Percentiles rank a stretch among this genome's conserved stretches.
Evolutionary conservation across 306 rosid species (phyloP).

Genomic region (Gynostemma pentaphyllum): DNA sequence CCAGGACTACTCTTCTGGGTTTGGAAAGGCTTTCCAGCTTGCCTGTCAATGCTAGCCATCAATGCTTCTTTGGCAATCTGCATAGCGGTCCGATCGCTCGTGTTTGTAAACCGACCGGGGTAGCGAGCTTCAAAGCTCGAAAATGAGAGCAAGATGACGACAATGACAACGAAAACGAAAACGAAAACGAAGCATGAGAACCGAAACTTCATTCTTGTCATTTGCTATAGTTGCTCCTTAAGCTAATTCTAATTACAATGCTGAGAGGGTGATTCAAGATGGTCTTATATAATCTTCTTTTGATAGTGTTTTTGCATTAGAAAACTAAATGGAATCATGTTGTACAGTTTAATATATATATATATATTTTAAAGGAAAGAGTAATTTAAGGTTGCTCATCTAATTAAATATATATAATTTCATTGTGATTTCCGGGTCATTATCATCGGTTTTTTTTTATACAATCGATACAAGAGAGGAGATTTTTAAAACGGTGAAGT

Average conservation of each 20-base stretch:
- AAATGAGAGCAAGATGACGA: not conserved
- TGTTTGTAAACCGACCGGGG: not conserved
- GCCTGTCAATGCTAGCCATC: slow-evolving; percentile 13
- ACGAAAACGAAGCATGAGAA: not conserved
- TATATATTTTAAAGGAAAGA: no score
- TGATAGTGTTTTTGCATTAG: not conserved
- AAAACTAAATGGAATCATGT: not conserved
- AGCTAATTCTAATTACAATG: not conserved
- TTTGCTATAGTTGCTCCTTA: not conserved
- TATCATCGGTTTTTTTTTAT: no score
- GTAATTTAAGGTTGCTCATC: not conserved
- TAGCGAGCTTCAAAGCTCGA: slow-evolving; percentile 11
- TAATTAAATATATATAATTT: no score
- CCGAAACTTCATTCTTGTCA: not conserved
- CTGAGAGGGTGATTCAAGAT: not conserved
- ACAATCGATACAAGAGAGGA: no score
- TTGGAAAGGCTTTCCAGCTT: not conserved
- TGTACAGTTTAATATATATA: not conserved
- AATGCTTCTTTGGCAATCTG: slow-evolving; percentile 18
- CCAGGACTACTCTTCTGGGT: slow-evolving; percentile 24
- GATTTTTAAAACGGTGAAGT: no score
- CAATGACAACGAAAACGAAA: no score
- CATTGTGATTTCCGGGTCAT: no score
- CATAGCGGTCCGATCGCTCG: not conserved
- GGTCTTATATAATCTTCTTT: not conserved